A percentile compares a stretch with the other conserved stretches of the same genome.
Conservation (phyloP, 345 rosid species). For the Eutrema japonicum region DNA sequence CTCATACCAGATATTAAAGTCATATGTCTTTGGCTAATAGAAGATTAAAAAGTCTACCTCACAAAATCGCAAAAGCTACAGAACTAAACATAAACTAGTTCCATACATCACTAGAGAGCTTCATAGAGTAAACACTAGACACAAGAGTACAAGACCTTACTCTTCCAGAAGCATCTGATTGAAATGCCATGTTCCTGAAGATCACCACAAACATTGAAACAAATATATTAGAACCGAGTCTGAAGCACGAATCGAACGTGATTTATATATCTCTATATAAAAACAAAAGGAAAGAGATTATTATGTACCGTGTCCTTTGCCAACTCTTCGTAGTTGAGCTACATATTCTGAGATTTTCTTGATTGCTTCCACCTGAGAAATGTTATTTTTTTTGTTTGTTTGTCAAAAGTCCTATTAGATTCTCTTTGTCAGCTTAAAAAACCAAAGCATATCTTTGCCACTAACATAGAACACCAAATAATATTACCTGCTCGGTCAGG, state of each 20-base stretch:
- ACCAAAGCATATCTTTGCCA: background rate
- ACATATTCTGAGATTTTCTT: constrained; percentile 69
- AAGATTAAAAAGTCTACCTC: background rate
- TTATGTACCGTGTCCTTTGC: constrained; percentile 80
- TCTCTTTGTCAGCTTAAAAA: constrained; percentile 45
- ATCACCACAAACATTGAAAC: constrained; percentile 1
- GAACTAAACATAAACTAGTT: constrained; percentile 15
- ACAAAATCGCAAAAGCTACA: constrained; percentile 14
- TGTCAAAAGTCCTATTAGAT: background rate
- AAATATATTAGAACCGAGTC: background rate
- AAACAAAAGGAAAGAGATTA: background rate
- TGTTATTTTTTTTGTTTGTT: background rate
- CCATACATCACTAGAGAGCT: constrained; percentile 14
- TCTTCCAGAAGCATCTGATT: constrained; percentile 80
- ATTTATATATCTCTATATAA: background rate
- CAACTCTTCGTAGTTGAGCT: constrained; percentile 66
- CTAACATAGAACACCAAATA: constrained; percentile 8
- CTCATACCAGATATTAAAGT: background rate
- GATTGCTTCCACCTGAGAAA: constrained; percentile 64
- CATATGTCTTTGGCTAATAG: background rate
- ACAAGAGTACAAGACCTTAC: constrained; percentile 27
- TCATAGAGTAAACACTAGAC: constrained; percentile 5
- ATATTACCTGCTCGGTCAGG: constrained; percentile 72
- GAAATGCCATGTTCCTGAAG: constrained; percentile 92
- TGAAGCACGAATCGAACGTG: background rate